Evolutionary conservation across 2,329 filamentous ascomycete genomes (phyloP), one percentile per base, ranked within the genome.

Genomic region (Alternaria postmessia): DNA sequence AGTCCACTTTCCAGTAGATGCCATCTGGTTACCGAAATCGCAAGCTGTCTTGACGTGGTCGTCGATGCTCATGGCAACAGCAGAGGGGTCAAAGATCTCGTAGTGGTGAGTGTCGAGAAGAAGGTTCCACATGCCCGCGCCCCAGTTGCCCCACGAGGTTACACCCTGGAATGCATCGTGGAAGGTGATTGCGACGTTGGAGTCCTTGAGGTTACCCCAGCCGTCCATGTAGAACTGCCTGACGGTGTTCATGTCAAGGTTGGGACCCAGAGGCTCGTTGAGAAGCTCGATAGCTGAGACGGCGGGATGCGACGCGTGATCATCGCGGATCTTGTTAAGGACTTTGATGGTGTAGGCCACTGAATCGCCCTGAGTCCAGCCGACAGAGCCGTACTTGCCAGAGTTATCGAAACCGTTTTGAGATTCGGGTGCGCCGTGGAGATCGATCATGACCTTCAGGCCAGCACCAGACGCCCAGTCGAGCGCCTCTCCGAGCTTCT

Each of bases 341-440:
- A 81, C 81, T 9, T 71, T 73, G 12, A 75, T 74, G 14, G 81
- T 82, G 58, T 81, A 71, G 2, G 57, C 55, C 12, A 82, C 71
- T 5, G 80, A 79, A 55, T 81, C 76, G 48, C 81, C 81, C 66
- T 81, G 78, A 5, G 75, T 79, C 81, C 81, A 83, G 41, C 65
- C 68, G n/a, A 86, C 77, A 6, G 64, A 44, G 5, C 84, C 84
- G 18, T 79, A 78, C 44, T 79, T 81, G 46, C 88, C 88, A 54
- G 85, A 87, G 77, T 90, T 90, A 75, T 90, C 88, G 71, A 89
- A 90, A 4, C 88, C 88, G 62, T 90, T 90, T 68, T 90, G 88
- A 7, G 86, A 88, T 7, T 84, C 83, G 18, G 87, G 85, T 32
- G 87, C 86, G 65, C 88, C 89, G 70, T 91, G 89, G 22, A 91